phyloP scores from a whole-genome alignment of 306 rosid species.

The Cicer judaicum region DNA sequence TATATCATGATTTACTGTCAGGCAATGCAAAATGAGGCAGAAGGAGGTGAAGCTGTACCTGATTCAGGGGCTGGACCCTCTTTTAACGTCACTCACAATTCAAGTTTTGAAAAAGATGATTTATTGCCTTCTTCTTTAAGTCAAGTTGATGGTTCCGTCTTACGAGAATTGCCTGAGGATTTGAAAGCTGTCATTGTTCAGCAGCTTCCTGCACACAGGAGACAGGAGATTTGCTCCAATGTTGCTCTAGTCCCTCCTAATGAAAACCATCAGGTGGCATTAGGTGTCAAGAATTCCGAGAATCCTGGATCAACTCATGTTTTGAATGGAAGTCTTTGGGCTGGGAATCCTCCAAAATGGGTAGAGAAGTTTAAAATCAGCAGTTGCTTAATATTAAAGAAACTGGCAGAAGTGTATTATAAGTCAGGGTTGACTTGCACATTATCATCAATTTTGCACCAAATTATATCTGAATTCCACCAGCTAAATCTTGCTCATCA shows the following conservation, averaged over 20 bases:
- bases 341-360: slow-evolving; percentile 85
- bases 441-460: slow-evolving; percentile 65
- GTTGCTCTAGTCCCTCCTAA: slow-evolving; percentile 38
- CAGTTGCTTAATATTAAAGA: slow-evolving; percentile 61
- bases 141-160: slow-evolving; percentile 82
- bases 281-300: slow-evolving; percentile 39
- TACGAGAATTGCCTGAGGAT: slow-evolving; percentile 76
- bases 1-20: slow-evolving; percentile 38
- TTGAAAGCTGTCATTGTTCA: slow-evolving; percentile 68
- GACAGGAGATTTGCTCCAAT: slow-evolving; percentile 53
- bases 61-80: slow-evolving; percentile 51
- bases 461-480: slow-evolving; percentile 51
- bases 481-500: slow-evolving; percentile 52
- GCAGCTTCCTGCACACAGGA: slow-evolving; percentile 81
- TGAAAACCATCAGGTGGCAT: slow-evolving; percentile 45
- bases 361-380: slow-evolving; percentile 70
- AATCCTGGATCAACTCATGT: slow-evolving; percentile 49
- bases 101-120: slow-evolving; percentile 58
- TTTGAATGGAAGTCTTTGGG: slow-evolving; percentile 63
- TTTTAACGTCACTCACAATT: slow-evolving; percentile 42
- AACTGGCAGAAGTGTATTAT: slow-evolving; percentile 62
- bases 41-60: slow-evolving; percentile 47
- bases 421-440: slow-evolving; percentile 55
- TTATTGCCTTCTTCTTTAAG: slow-evolving; percentile 84
- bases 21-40: slow-evolving; percentile 52